Conservation (phyloP, 352 stramenopile genomes). For the Phytophthora pluvialis region DNA sequence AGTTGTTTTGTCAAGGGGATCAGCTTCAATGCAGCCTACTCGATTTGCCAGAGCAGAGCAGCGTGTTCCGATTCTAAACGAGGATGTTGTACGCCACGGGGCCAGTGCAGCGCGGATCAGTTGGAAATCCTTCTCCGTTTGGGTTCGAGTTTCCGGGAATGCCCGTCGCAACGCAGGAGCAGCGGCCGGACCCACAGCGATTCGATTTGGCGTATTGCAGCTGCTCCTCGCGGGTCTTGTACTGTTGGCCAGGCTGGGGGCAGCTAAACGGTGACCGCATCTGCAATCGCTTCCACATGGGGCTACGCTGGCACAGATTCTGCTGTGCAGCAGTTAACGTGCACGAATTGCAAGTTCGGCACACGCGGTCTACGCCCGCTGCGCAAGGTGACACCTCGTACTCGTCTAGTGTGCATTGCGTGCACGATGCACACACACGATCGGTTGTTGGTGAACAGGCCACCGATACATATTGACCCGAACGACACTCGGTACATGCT, state of each 20-base stretch:
- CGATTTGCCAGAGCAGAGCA: neutral
- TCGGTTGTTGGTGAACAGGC: constrained; percentile 61
- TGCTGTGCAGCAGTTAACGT: constrained; percentile 67
- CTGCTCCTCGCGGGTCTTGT: constrained; percentile 63
- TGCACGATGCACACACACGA: constrained; percentile 68
- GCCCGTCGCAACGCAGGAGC: constrained; percentile 68
- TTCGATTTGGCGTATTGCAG: constrained; percentile 78
- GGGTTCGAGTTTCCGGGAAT: constrained; percentile 75
- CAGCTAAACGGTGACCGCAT: constrained; percentile 80
- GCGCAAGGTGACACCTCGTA: constrained; percentile 68
- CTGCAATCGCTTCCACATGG: constrained; percentile 65
- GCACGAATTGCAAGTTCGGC: constrained; percentile 78
- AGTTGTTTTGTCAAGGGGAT: neutral
- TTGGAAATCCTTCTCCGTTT: constrained; percentile 71
- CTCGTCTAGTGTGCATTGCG: constrained; percentile 69
- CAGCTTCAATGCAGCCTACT: too few species aligned
- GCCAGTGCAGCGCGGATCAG: constrained; percentile 70
- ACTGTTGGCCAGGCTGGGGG: constrained; percentile 53
- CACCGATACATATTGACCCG: constrained; percentile 47
- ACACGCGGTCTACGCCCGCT: constrained; percentile 65
- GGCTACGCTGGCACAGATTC: constrained; percentile 52
- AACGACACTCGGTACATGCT: constrained; percentile 77
- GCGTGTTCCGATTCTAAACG: constrained; percentile 30
- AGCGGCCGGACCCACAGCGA: constrained; percentile 69
- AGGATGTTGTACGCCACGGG: constrained; percentile 69